Evolutionary conservation across 306 rosid species (phyloP).

Genomic region (Cercis canadensis): DNA sequence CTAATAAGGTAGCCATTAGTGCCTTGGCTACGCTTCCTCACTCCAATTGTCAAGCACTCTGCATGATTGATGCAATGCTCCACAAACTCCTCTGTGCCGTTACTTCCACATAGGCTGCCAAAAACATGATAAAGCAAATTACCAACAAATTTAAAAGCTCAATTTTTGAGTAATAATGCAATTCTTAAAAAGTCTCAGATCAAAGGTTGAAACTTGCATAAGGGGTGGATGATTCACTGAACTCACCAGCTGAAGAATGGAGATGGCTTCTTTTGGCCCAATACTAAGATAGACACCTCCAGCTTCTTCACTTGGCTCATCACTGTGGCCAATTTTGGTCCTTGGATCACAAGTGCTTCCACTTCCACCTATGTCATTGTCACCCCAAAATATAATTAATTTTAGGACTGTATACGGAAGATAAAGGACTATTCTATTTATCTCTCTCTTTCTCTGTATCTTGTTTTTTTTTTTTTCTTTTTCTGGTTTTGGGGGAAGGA

Average conservation of each 20-base stretch:
- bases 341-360: constrained; percentile 87
- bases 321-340: constrained; percentile 78
- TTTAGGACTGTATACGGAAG: background rate
- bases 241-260: constrained; percentile 77
- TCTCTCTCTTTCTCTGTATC: background rate
- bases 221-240: constrained; percentile 7
- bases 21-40: constrained; percentile 88
- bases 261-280: constrained; percentile 88
- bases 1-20: constrained; percentile 81
- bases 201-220: constrained; percentile 2
- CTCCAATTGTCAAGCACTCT: constrained; percentile 95
- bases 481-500: constrained; percentile 19
- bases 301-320: constrained; percentile 93
- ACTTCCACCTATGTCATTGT: constrained; percentile 71
- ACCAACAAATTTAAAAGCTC: background rate
- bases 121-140: background rate
- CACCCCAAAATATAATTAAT: constrained; percentile 4
- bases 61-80: constrained; percentile 77
- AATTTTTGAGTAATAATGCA: background rate
- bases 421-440: background rate
- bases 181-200: background rate
- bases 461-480: too few species aligned
- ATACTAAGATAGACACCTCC: constrained; percentile 84
- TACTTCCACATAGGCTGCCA: constrained; percentile 77
- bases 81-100: constrained; percentile 75